Conservation (phyloP, 306 rosid genomes). For the Amphicarpaea edgeworthii region DNA sequence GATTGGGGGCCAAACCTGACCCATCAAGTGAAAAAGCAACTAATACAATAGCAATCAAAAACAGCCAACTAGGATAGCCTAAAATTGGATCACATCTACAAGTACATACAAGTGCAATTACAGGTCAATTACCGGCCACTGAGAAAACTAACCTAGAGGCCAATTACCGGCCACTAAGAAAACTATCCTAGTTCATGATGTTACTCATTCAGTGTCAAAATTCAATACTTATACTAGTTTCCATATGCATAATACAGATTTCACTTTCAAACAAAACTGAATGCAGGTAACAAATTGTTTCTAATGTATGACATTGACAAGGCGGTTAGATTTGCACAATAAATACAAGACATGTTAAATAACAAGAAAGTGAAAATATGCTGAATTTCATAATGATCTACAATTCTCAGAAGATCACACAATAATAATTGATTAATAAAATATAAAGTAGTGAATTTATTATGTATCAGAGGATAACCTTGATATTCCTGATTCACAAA, state of each 20-base stretch:
- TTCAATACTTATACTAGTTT: slow-evolving; percentile 6
- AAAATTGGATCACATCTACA: too few species aligned
- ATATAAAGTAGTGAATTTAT: slow-evolving; percentile 15
- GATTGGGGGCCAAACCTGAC: too few species aligned
- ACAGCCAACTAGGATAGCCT: too few species aligned
- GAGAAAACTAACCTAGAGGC: too few species aligned
- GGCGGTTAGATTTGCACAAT: too few species aligned
- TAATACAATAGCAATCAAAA: too few species aligned
- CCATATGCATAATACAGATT: neutral
- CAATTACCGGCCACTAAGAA: too few species aligned
- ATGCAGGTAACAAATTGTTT: slow-evolving; percentile 1
- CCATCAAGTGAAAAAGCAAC: too few species aligned
- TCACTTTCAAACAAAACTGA: slow-evolving; percentile 12
- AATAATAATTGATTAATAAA: slow-evolving; percentile 22
- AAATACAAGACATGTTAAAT: too few species aligned
- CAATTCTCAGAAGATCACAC: slow-evolving; percentile 7
- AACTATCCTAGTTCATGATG: slow-evolving; percentile 7
- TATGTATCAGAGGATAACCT: slow-evolving; percentile 61
- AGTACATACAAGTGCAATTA: too few species aligned
- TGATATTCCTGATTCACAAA: slow-evolving; percentile 80
- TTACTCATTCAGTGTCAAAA: slow-evolving; percentile 32
- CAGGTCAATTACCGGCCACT: too few species aligned
- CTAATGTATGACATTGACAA: neutral
- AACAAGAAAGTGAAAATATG: too few species aligned
- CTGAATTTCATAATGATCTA: slow-evolving; percentile 26